These are phyloP conservation scores for Zoysia pacifica DNA, from an alignment of 176 grass and related monocot genomes.

Conservation along the genomic window DNA sequence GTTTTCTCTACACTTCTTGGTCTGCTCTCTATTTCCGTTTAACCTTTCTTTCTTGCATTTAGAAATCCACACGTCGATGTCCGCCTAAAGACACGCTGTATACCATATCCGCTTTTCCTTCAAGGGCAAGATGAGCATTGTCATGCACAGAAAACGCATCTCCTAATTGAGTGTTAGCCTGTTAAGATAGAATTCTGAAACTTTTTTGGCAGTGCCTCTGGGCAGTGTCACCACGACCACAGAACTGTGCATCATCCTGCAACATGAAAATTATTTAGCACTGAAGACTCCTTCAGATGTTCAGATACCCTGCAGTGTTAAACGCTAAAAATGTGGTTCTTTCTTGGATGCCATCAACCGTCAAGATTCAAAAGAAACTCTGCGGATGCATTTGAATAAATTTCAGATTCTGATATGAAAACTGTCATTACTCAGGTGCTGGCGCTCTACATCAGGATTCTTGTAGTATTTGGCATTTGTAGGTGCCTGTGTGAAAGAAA, in stretches of 20 bases:
- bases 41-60: not conserved
- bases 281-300: not conserved
- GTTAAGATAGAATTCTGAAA: constrained; percentile 8
- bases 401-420: not conserved
- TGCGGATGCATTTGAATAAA: not conserved
- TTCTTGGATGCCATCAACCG: not conserved
- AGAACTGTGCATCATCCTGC: not conserved
- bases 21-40: constrained; percentile 1
- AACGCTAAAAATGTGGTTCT: not conserved
- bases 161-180: not conserved
- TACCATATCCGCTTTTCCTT: constrained; percentile 9
- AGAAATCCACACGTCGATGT: constrained; percentile 5
- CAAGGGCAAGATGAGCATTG: constrained; percentile 24
- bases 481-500: not conserved
- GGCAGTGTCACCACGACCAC: not conserved
- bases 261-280: not conserved
- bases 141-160: not conserved
- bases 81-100: not conserved
- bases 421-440: not conserved
- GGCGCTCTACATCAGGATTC: not conserved
- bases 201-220: not conserved
- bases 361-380: not conserved
- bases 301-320: not conserved
- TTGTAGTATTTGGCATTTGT: not conserved
- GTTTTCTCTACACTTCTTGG: not conserved